phyloP scores from a whole-genome alignment of 1,284 basidiomycete species.

The Ganoderma lingzhi region DNA sequence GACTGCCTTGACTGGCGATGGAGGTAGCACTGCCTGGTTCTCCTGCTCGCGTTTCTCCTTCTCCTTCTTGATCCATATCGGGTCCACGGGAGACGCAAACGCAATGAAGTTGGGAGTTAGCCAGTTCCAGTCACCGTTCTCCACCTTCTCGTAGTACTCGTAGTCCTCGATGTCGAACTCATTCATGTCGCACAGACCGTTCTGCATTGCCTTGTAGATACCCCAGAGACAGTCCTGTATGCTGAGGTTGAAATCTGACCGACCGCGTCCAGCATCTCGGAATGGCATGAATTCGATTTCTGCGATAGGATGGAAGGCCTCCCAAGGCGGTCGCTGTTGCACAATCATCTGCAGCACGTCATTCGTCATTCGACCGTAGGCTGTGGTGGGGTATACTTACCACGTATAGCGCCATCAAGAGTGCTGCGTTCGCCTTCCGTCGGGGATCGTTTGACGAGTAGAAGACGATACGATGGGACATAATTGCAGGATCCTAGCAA shows the following conservation, averaged over 20 bases:
- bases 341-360: constrained; percentile 83
- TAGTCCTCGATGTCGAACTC: constrained; percentile 92
- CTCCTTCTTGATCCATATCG: constrained; percentile 75
- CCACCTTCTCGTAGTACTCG: constrained; percentile 93
- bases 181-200: constrained; percentile 90
- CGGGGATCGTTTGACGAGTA: constrained; percentile 90
- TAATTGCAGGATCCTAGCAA: constrained; percentile 72
- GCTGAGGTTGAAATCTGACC: constrained; percentile 91
- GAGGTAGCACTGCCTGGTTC: constrained; percentile 40
- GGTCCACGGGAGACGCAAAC: constrained; percentile 93
- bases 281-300: constrained; percentile 95
- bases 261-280: constrained; percentile 93
- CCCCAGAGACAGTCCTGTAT: constrained; percentile 97
- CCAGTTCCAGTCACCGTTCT: constrained; percentile 99
- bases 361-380: neutral
- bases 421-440: constrained; percentile 92
- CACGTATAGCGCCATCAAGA: constrained; percentile 91
- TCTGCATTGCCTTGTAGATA: constrained; percentile 92
- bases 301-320: constrained; percentile 93
- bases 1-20: constrained; percentile 43
- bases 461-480: constrained; percentile 80
- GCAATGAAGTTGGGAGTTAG: constrained; percentile 93
- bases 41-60: constrained; percentile 59
- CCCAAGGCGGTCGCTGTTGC: constrained; percentile 90
- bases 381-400: constrained; percentile 55